Base-by-base conservation (phyloP, 257 asterid species). In the Voacanga thouarsii region DNA sequence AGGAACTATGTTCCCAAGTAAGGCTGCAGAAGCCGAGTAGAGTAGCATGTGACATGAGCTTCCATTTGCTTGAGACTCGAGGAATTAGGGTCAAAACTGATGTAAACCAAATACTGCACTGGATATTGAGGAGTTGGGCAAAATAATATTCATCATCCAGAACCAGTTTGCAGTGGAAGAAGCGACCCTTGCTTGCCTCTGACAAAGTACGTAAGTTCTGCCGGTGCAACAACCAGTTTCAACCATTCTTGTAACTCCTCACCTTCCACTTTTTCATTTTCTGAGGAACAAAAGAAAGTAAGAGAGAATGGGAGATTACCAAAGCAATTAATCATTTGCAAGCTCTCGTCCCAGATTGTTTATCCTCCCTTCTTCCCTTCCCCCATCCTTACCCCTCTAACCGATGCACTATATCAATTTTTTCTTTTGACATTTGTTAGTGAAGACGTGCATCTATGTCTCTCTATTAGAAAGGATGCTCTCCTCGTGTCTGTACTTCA, bases 181-280 rank as follows among this genome's bases (percentile, higher is more conserved):
- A 92, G 84, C 43, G 95, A 86, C 44, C 85, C 88, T 80, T 89
- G 94, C 74, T 92, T 89, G 75, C 97, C 98, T 69, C 87, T 85
- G 67, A 94, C 85, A 78, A 94, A 94, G 85, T 82, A 89, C 7
- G 91, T 84, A 67, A 96, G 97, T 78, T 94, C 97, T 7, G 96
- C 92, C 15, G 98, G 98, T 63, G 98, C 96, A 83, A 96, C 96
- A 76, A 96, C 98, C 83, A 80, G 64, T 80, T 87, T 96, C 87
- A 96, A 81, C 97, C 97, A 90, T 84, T 89, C 92, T 81, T 93
- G 96, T 80, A 96, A 91, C 75, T 93, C 97, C 84, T 96, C 97
- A 16, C 98, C 98, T 87, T 93, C 98, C 74, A 96, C 97, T 81
- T 93, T 96, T 91, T 96, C 99, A 64, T 91, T 91, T 33, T 87